Conservation (phyloP, 805 yeast species). For the Pichia phayaonensis region DNA sequence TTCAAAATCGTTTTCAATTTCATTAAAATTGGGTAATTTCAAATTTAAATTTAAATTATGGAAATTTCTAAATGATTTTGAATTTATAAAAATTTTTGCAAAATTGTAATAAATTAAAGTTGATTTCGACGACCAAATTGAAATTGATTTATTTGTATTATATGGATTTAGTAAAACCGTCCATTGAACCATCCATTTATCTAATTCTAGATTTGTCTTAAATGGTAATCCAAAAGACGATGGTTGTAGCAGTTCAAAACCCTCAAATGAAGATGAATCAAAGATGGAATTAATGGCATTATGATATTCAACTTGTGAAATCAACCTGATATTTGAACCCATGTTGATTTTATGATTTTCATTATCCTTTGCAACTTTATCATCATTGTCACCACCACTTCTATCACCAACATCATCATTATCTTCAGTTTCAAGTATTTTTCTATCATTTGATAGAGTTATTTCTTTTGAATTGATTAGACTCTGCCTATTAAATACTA, state of each 20-base stretch:
- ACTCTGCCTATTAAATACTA: conserved; percentile 51
- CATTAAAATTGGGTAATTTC: conserved; percentile 22
- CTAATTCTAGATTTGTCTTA: conserved; percentile 56
- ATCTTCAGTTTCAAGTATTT: conserved; percentile 23
- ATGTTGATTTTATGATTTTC: conserved; percentile 4
- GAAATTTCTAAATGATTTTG: conserved; percentile 37
- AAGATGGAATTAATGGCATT: conserved; percentile 55
- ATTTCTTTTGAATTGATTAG: conserved; percentile 42
- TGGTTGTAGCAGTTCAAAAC: conserved; percentile 56
- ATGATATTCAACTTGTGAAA: conserved; percentile 62
- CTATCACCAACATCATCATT: too few relatives aligned
- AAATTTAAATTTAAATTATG: conserved; percentile 30
- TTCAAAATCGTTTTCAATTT: conserved; percentile 13
- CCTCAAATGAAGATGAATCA: conserved; percentile 34
- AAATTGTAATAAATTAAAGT: conserved; percentile 64
- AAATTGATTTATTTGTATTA: conserved; percentile 36
- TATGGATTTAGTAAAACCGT: conserved; percentile 59
- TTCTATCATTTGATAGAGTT: conserved; percentile 35
- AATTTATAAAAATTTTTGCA: conserved; percentile 69
- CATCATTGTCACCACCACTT: too few relatives aligned
- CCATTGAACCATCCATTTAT: conserved; percentile 79
- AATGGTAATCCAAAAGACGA: conserved; percentile 61
- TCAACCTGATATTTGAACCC: conserved; percentile 46
- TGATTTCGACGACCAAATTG: conserved; percentile 62
- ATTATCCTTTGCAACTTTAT: not conserved